Evolutionary conservation across 2,329 filamentous ascomycete genomes (phyloP).

Genomic region (Sclerotinia trifoliorum): DNA sequence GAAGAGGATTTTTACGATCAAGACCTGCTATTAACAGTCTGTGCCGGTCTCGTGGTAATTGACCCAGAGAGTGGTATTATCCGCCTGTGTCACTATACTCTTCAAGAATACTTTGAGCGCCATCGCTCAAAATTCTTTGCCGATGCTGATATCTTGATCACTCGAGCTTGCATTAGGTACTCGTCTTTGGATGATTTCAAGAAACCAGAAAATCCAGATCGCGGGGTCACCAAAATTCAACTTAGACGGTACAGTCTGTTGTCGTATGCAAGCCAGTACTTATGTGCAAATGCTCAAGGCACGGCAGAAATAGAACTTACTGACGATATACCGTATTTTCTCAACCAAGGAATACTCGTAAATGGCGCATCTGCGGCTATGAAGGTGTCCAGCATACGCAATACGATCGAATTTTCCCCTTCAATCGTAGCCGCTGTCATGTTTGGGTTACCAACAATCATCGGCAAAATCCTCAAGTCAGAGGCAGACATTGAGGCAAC

Average conservation of each 20-base stretch:
- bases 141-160: conserved; percentile 21
- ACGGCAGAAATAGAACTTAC: not conserved
- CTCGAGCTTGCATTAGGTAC: conserved; percentile 33
- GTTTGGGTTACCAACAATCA: not conserved
- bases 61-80: conserved; percentile 33
- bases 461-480: not conserved
- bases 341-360: not conserved
- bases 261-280: conserved; percentile 39
- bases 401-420: not conserved
- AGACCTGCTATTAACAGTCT: conserved; percentile 27
- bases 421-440: not conserved
- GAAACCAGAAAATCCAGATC: conserved; percentile 22
- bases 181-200: conserved; percentile 33
- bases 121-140: conserved; percentile 20
- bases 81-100: conserved; percentile 35
- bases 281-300: conserved; percentile 38
- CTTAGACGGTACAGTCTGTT: conserved; percentile 34
- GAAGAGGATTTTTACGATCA: conserved; percentile 33
- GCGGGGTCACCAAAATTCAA: conserved; percentile 11
- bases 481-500: conserved; percentile 1
- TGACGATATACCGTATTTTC: not conserved
- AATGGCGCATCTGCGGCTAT: not conserved
- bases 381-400: not conserved
- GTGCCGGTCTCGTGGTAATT: conserved; percentile 34
- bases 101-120: conserved; percentile 35